These are phyloP conservation scores for Solanum aculeatissimum DNA, from an alignment of 305 asterid genomes.

Conservation along the genomic window DNA sequence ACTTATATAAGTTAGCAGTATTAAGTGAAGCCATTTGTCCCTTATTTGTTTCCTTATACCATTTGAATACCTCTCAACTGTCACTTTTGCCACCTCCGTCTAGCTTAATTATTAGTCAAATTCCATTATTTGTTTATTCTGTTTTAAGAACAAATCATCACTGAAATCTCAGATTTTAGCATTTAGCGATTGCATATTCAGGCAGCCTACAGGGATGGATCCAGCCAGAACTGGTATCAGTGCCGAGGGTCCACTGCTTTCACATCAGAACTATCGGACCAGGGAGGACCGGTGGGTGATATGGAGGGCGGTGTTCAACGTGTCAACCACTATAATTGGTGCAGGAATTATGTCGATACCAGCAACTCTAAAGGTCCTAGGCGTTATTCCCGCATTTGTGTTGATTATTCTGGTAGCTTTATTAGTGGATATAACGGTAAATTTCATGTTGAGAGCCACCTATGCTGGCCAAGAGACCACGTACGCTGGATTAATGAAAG, in stretches of 20 bases:
- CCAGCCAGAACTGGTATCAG: constrained; percentile 36
- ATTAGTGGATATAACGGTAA: constrained; percentile 70
- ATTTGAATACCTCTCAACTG: neutral
- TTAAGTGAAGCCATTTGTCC: neutral
- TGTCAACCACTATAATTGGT: constrained; percentile 81
- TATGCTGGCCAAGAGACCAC: constrained; percentile 67
- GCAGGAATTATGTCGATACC: constrained; percentile 97
- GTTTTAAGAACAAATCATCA: neutral
- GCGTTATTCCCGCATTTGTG: constrained; percentile 62
- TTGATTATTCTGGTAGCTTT: constrained; percentile 48
- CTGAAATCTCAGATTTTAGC: neutral
- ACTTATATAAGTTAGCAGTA: neutral
- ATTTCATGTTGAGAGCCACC: constrained; percentile 77
- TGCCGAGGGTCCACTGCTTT: constrained; percentile 46
- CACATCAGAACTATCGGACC: neutral
- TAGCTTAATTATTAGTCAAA: neutral
- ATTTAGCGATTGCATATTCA: neutral
- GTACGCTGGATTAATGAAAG: constrained; percentile 82
- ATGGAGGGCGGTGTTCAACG: constrained; percentile 79
- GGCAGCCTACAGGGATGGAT: constrained; percentile 25
- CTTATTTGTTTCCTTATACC: neutral
- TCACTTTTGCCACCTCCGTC: neutral
- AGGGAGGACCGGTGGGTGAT: constrained; percentile 21
- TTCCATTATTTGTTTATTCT: neutral
- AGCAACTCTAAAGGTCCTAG: constrained; percentile 82